phyloP scores from a whole-genome alignment of 169 alveolate species.

The Pseudocohnilembus persalinus region DNA sequence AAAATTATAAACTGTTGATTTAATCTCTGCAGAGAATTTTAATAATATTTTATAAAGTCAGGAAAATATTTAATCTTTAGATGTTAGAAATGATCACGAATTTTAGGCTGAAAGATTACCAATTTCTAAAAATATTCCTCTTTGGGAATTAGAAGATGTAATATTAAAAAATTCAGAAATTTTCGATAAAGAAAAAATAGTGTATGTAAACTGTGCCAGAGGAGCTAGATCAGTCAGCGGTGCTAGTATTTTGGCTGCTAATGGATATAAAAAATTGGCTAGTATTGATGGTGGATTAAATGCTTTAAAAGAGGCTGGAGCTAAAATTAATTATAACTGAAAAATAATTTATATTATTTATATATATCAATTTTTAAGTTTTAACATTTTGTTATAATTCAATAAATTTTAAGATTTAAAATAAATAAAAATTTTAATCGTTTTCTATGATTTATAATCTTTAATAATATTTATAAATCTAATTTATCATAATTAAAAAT shows the following conservation, averaged over 20 bases:
- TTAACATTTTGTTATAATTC: too few species aligned
- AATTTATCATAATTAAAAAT: too few species aligned
- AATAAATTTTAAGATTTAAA: too few species aligned
- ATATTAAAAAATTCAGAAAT: neutral
- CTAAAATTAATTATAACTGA: too few species aligned
- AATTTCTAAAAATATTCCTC: constrained; percentile 38
- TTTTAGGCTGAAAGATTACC: constrained; percentile 19
- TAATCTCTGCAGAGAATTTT: constrained; percentile 11
- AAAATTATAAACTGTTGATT: neutral
- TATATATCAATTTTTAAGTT: too few species aligned
- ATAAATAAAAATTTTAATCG: too few species aligned
- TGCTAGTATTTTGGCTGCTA: constrained; percentile 21
- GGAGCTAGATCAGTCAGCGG: constrained; percentile 47
- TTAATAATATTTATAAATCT: too few species aligned
- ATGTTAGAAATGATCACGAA: constrained; percentile 42
- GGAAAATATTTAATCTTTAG: constrained; percentile 6
- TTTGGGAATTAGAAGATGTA: constrained; percentile 23
- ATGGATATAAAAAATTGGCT: constrained; percentile 27
- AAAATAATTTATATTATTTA: too few species aligned
- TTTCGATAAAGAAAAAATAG: constrained; percentile 31
- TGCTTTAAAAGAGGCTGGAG: constrained; percentile 2
- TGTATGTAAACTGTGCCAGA: constrained; percentile 37
- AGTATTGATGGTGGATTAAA: constrained; percentile 40
- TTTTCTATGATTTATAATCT: too few species aligned
- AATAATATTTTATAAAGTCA: neutral